Evolutionary conservation across 208 protist species (phyloP), one percentile per base, ranked within the genome.

Genomic region (Trypanosoma brucei): DNA sequence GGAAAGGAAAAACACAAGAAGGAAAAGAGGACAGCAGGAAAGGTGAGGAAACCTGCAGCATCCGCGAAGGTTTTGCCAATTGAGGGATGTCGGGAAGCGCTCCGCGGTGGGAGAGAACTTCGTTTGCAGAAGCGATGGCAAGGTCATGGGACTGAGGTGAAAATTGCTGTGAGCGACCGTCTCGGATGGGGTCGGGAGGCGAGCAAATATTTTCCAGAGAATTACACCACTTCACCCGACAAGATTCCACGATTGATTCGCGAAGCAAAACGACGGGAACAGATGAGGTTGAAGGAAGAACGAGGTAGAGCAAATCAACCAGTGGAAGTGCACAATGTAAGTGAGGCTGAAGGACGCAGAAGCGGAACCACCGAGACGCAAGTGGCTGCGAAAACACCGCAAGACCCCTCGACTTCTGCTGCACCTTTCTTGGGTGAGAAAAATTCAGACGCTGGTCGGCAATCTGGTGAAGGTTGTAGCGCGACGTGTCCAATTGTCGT

Each of bases 131-230:
- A n/a, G n/a, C 5, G 50, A n/a, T 31, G 50, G 50, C 6, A n/a
- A 54, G 42, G 42, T 6, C 8, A 46, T 46, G 42, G 11, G 6
- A 11, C 11, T 6, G 11, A 6, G 42, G 11, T 11, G 11, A 46
- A 14, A 46, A 6, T 11, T 46, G 42, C 6, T 14, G 11, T 46
- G 42, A 46, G 11, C 6, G 11, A 6, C 11, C 11, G 11, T 46
- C 60, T 77, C 11, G 74, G 79, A 0, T 94, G 88, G 84, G 83
- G 85, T 22, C 79, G 78, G 1, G 80, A 89, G 51, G 84, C 88
- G 42, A 65, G 78, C 45, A 88, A 85, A 60, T 69, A 75, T 48
- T 92, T 92, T 63, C 50, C 84, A 13, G 67, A 63, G 1, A 94
- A 94, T 73, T 92, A 85, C 69, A 78, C 87, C 8, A 69, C 72